Base-by-base conservation (phyloP, 371 early-diverging fungal species). In the Syncephalastrum racemosum region DNA sequence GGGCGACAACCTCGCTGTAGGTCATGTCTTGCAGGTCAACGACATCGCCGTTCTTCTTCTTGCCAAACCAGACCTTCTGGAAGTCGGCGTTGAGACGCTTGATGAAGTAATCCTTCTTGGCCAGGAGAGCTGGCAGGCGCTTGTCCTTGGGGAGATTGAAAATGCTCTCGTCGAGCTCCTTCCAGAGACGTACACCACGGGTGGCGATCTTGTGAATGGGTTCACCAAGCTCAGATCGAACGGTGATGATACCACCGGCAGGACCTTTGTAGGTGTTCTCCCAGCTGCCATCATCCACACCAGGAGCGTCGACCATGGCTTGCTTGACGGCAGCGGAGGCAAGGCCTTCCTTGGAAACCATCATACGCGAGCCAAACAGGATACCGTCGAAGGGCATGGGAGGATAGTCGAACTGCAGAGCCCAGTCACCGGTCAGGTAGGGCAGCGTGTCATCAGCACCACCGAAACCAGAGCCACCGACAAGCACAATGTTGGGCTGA, bases 131-230 rank as follows among this genome's bases (percentile, higher is more conserved):
- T 51, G 87, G 73, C 19, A 88, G 56, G 46, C 95, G 90, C 86
- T 95, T 96, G 43, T 95, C 94, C 66, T 89, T 86, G 41, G 96
- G 94, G 42, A 94, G 85, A 36, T 79, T 76, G 70, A 97, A 91
- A 62, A 97, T 87, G 44, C 87, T 89, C 61, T 95, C 95, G 64
- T 97, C 96, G 66, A 97, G 79, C 71, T 97, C 97, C 75, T 93
- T 91, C 96, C 96, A 96, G 63, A 97, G 80, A 70, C 82, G 75
- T 39, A 95, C 92, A 69, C 95, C 96, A 50, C 95, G 92, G 50
- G 93, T 97, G 50, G 97, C 97, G 50, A 97, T 85, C 83, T 95
- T 95, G 87, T 97, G 97, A 64, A 96, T 97, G 51, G 96, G 96
- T 70, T 97, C 96, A 58, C 97, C 97, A 53, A 96, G 71, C 75